A percentile compares a stretch with the other conserved stretches of the same genome.
Conservation (phyloP, 306 rosid genomes). For the Vicia villosa region DNA sequence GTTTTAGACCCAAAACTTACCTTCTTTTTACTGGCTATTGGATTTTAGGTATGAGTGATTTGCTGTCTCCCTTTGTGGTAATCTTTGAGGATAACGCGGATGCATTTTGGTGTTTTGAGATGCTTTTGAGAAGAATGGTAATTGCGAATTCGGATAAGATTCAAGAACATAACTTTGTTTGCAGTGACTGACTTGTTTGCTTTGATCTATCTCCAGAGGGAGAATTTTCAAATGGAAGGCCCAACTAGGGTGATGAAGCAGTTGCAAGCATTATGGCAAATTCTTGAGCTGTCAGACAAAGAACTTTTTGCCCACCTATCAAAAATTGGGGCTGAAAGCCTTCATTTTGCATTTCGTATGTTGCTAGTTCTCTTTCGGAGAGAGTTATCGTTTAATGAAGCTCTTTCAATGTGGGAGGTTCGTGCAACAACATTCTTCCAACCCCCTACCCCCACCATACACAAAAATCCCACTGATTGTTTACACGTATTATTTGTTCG, state of each 20-base stretch:
- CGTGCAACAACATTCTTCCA: conserved; percentile 35
- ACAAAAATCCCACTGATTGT: neutral
- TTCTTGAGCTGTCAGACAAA: conserved; percentile 76
- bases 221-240: conserved; percentile 94
- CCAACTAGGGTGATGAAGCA: conserved; percentile 96
- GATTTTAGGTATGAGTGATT: conserved; percentile 91
- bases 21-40: conserved; percentile 39
- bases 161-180: conserved; percentile 29
- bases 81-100: conserved; percentile 96
- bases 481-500: neutral
- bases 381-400: conserved; percentile 82
- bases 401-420: conserved; percentile 99
- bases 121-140: conserved; percentile 99
- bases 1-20: conserved; percentile 33
- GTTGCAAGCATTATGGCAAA: conserved; percentile 75
- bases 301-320: conserved; percentile 82
- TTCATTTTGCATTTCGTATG: conserved; percentile 96
- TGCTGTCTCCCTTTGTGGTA: conserved; percentile 95
- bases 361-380: conserved; percentile 93
- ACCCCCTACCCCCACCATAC: neutral
- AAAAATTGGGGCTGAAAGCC: conserved; percentile 92
- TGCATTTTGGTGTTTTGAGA: conserved; percentile 99
- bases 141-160: conserved; percentile 43
- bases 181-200: conserved; percentile 44
- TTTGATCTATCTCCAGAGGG: conserved; percentile 57